Conservation (phyloP, 208 protist genomes). For the Trypanosoma rangeli region DNA sequence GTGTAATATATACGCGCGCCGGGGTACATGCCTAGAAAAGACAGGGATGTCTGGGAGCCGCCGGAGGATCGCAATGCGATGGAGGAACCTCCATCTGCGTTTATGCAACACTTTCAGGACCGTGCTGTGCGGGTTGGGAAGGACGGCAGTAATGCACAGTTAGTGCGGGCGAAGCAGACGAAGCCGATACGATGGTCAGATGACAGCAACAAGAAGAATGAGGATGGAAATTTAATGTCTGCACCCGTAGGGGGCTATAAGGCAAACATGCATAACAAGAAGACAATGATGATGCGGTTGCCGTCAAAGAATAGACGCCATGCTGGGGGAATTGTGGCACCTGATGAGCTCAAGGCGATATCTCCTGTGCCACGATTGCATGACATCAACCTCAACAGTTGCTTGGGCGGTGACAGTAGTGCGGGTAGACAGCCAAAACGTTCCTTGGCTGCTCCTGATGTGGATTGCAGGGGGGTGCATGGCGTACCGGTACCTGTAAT, state of each 20-base stretch:
- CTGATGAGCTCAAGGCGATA: not conserved
- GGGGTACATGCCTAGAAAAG: constrained; percentile 32
- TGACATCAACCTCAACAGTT: not conserved
- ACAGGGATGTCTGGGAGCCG: constrained; percentile 72
- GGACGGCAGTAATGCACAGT: constrained; percentile 51
- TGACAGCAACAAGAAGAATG: not conserved
- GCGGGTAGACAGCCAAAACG: not conserved
- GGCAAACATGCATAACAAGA: not conserved
- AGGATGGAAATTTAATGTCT: not conserved
- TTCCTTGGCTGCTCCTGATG: not conserved
- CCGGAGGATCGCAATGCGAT: constrained; percentile 30
- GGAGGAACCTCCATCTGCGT: constrained; percentile 33
- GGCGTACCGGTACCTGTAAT: not conserved
- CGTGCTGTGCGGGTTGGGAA: constrained; percentile 52
- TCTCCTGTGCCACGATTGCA: not conserved
- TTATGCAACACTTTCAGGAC: constrained; percentile 69
- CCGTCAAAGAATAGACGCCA: not conserved
- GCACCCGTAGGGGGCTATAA: not conserved
- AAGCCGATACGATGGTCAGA: constrained; percentile 14
- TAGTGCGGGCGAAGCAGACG: constrained; percentile 15
- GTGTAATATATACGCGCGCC: constrained; percentile 7
- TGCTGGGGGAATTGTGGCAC: constrained; percentile 7
- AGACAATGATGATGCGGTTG: not conserved
- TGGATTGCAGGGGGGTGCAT: not conserved
- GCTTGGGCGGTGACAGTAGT: not conserved